Percentiles rank a stretch among this genome's conserved stretches.
Evolutionary conservation across 2,329 filamentous ascomycete species (phyloP).

Genomic region (Pseudogymnoascus sp.): DNA sequence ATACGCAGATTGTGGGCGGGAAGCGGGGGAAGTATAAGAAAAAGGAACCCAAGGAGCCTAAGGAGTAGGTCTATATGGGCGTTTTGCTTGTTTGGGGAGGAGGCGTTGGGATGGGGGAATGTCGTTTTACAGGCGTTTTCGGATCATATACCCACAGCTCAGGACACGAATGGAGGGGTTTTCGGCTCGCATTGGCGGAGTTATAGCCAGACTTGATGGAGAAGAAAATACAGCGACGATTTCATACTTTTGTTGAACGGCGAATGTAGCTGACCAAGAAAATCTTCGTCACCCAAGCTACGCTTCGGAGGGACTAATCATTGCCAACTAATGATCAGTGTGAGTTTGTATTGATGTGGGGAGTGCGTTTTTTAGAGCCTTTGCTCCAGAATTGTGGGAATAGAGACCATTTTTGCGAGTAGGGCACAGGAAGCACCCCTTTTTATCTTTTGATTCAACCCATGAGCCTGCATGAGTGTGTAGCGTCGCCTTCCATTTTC

Average conservation of each 20-base stretch:
- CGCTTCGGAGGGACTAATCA: neutral
- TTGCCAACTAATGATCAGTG: neutral
- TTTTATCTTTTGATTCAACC: neutral
- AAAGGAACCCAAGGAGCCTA: slow-evolving; percentile 6
- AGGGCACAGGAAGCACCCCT: neutral
- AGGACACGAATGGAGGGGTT: neutral
- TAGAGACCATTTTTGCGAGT: neutral
- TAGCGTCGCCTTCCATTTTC: neutral
- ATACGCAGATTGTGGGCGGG: slow-evolving; percentile 18
- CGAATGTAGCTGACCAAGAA: neutral
- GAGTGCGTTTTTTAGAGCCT: neutral
- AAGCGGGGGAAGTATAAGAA: slow-evolving; percentile 11
- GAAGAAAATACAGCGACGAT: neutral
- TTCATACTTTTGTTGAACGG: neutral
- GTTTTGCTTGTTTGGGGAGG: neutral
- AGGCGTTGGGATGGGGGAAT: neutral
- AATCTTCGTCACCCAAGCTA: neutral
- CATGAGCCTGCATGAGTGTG: neutral
- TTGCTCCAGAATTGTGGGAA: neutral
- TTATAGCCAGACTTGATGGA: neutral
- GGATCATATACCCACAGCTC: slow-evolving; percentile 1
- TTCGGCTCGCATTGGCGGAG: neutral
- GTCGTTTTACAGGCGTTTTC: neutral
- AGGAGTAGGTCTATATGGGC: neutral
- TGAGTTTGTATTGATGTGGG: neutral